Evolutionary conservation across 176 grass and related monocot species (phyloP).

Genomic region (Canna indica): DNA sequence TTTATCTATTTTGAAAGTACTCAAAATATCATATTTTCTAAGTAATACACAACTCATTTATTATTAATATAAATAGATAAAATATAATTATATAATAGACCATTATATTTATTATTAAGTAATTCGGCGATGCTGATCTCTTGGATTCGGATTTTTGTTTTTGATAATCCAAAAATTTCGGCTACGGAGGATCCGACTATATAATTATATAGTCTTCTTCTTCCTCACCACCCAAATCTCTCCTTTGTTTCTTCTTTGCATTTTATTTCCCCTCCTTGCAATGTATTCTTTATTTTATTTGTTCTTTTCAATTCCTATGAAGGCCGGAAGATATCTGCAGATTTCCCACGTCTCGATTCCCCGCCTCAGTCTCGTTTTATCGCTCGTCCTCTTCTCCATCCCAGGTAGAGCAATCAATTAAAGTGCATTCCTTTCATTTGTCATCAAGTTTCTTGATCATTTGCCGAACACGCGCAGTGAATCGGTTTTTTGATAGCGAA

Average conservation of each 20-base stretch:
- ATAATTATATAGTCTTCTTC: constrained; percentile 48
- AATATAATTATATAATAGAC: too few species aligned
- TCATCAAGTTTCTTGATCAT: neutral
- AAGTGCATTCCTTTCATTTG: neutral
- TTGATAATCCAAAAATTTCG: too few species aligned
- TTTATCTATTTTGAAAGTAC: too few species aligned
- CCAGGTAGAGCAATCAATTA: constrained; percentile 3
- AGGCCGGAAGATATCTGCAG: neutral
- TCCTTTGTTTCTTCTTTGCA: neutral
- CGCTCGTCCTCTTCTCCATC: neutral
- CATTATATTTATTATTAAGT: too few species aligned
- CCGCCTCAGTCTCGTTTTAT: neutral
- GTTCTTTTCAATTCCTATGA: neutral
- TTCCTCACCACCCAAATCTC: neutral
- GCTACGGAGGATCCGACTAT: too few species aligned
- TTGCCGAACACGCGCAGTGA: neutral
- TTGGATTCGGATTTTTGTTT: too few species aligned
- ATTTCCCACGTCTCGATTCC: neutral
- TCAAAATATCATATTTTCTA: too few species aligned
- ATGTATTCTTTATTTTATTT: neutral
- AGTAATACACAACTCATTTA: too few species aligned
- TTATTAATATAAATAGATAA: too few species aligned
- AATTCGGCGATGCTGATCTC: too few species aligned
- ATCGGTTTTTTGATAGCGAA: neutral
- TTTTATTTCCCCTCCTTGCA: neutral